Evolutionary conservation across 2,329 filamentous ascomycete genomes (phyloP).

Genomic region (Colletotrichum liriopes): DNA sequence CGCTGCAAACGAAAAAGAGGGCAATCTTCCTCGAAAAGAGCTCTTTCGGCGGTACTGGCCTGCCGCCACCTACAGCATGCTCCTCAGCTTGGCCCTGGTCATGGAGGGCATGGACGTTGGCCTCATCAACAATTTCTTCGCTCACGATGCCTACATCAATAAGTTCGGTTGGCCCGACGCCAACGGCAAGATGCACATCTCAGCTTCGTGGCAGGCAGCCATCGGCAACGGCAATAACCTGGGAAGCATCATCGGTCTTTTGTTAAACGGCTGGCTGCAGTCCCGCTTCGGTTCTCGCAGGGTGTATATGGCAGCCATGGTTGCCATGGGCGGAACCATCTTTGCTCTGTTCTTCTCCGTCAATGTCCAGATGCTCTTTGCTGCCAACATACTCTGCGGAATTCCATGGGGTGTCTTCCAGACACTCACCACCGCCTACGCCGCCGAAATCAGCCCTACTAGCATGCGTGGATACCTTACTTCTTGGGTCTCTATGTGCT

Average conservation of each 20-base stretch:
- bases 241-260: slow-evolving; percentile 60
- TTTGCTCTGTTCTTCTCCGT: slow-evolving; percentile 56
- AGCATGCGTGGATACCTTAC: slow-evolving; percentile 59
- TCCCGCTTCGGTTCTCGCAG: slow-evolving; percentile 53
- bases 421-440: slow-evolving; percentile 57
- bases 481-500: slow-evolving; percentile 58
- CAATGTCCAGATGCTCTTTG: slow-evolving; percentile 52
- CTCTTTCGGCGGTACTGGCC: slow-evolving; percentile 52
- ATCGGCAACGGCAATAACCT: slow-evolving; percentile 57
- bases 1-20: slow-evolving; percentile 50
- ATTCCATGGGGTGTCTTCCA: slow-evolving; percentile 56
- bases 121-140: slow-evolving; percentile 58
- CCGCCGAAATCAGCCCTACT: slow-evolving; percentile 55
- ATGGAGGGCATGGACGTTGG: slow-evolving; percentile 57
- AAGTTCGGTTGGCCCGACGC: slow-evolving; percentile 54
- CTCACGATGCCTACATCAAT: slow-evolving; percentile 49
- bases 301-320: slow-evolving; percentile 56
- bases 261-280: slow-evolving; percentile 58
- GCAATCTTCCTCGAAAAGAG: slow-evolving; percentile 50
- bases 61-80: slow-evolving; percentile 48
- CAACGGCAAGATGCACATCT: slow-evolving; percentile 58
- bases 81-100: slow-evolving; percentile 51
- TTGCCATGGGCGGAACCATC: slow-evolving; percentile 54
- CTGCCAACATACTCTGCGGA: slow-evolving; percentile 45
- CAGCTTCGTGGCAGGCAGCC: slow-evolving; percentile 61